Base-by-base conservation (phyloP, 495 filamentous ascomycete species). In the Saxophila tyrrhenica region DNA sequence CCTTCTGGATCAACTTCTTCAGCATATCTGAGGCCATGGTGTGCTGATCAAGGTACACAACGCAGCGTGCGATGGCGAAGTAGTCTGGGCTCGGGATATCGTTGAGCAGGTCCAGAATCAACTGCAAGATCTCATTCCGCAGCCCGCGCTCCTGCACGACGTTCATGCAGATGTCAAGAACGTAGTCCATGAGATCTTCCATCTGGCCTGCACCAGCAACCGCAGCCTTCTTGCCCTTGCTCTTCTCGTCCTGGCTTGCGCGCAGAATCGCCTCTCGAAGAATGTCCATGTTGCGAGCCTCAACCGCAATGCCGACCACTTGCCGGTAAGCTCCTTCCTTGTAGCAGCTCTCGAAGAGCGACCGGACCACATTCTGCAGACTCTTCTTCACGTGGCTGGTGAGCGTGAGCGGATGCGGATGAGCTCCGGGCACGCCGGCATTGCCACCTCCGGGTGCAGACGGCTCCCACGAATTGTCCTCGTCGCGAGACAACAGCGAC, bases 251-350 rank as follows among this genome's bases (percentile, higher is more conserved):
- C 49, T 87, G 80, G 64, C 81, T 87, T 64, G 87, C 80, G 15
- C 81, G 74, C 57, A 90, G 80, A 59, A 99, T 96, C 39, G 89
- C 83, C 56, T 82, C 78, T 42, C 87, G 85, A 23, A 99, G 82
- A 22, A 96, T 85, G 50, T 94, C 86, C 32, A 97, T 76, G 62
- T 88, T 92, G 66, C 89, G 86, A 25, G 94, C 94, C 65, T 99
- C 94, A 38, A 99, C 84, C 13, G 94, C 92, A 56, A 99, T 96
- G 49, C 94, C 94, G 55, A 99, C 90, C n/a, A 97, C 94, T 68
- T 97, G 94, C 54, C 87, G 80, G 71, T 95, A 99, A 48, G 88
- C 82, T 53, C 84, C 88, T 61, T 88, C 82, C 53, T 78, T 73
- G 64, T 95, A 86, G 70, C 92, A 95, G 65, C 79, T 85, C 69